Evolutionary conservation across 139 green algal species (phyloP), one percentile per base, ranked within the genome.

Genomic region (Monoraphidium neglectum): DNA sequence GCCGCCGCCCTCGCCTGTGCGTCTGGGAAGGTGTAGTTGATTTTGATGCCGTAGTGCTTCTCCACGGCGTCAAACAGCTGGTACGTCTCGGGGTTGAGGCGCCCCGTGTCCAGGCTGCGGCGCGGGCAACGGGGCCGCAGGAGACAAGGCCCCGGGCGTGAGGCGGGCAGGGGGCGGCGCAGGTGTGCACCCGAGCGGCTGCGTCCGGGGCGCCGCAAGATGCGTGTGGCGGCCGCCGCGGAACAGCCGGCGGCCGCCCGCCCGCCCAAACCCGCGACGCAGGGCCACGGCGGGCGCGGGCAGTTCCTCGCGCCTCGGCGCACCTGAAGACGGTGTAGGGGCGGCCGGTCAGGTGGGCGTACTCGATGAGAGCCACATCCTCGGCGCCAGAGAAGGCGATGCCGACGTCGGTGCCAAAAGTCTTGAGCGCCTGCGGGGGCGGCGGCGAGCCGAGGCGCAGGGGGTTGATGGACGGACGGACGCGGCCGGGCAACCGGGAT

Each of bases 1-100:
- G 8, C 43, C 43, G 8, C 43, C 8, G 12, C 12, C 43, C 43
- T 12, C 43, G 12, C 43, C 65, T 94, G 78, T 2, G 94, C 86
- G 51, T 99, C 96, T 33, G 96, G 96, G 84, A 99, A 98, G 46
- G 91, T 98, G 91, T 98, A 99, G 88, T 99, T 95, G 78, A 99
- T 99, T 32, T 84, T 76, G 85, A 99, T 98, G 63, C 85, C 86
- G 77, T 99, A 99, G 86, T 98, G 95, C 87, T 98, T 97, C 90
- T 99, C 95, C 64, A 98, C 94, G 21, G 77, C 77, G 74, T 97
- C 92, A 85, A 98, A 98, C 49, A 97, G 76, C 54, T 83, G 88
- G 90, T 99, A 99, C 1, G 96, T 99, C 91, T 99, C 96, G 0
- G 91, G 69, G 85, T 99, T 98, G n/a, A 99, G 87, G 65, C 96